These are phyloP conservation scores for Tilletia setariae DNA, from an alignment of 1,284 basidiomycete genomes.

Conservation along the genomic window DNA sequence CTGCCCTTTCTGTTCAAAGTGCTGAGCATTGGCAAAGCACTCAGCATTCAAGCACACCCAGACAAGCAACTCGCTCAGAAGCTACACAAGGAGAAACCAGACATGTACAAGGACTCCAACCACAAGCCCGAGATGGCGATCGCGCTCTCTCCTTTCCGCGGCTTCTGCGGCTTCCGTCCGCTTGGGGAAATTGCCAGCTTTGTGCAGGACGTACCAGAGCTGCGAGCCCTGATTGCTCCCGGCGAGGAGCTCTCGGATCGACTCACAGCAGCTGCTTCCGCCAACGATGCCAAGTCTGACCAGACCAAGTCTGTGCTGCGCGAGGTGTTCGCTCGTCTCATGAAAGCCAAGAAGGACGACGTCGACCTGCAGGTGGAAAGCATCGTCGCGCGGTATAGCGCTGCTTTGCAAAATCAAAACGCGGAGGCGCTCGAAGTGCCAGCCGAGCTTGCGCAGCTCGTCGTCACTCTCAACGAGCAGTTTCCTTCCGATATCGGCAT, in stretches of 20 bases:
- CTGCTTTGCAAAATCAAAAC: constrained; percentile 12
- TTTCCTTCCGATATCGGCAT: constrained; percentile 91
- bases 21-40: constrained; percentile 83
- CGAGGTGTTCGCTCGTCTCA: constrained; percentile 36
- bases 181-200: constrained; percentile 68
- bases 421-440: constrained; percentile 25
- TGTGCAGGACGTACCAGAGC: constrained; percentile 72
- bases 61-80: constrained; percentile 81
- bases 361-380: constrained; percentile 15
- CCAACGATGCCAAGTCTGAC: constrained; percentile 17
- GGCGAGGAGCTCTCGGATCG: constrained; percentile 11
- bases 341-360: constrained; percentile 25
- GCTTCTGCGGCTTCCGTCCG: constrained; percentile 86
- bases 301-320: constrained; percentile 26
- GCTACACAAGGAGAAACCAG: constrained; percentile 71
- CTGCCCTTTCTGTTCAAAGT: constrained; percentile 53
- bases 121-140: constrained; percentile 99
- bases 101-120: constrained; percentile 89
- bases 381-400: constrained; percentile 18
- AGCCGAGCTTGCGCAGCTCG: constrained; percentile 61
- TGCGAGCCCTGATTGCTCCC: constrained; percentile 58
- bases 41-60: constrained; percentile 96
- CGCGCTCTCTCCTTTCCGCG: constrained; percentile 84
- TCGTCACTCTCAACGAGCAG: constrained; percentile 71
- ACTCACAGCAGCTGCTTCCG: neutral